Conservation (phyloP, 2,329 filamentous ascomycete species). For the Pseudocercospora musae region DNA sequence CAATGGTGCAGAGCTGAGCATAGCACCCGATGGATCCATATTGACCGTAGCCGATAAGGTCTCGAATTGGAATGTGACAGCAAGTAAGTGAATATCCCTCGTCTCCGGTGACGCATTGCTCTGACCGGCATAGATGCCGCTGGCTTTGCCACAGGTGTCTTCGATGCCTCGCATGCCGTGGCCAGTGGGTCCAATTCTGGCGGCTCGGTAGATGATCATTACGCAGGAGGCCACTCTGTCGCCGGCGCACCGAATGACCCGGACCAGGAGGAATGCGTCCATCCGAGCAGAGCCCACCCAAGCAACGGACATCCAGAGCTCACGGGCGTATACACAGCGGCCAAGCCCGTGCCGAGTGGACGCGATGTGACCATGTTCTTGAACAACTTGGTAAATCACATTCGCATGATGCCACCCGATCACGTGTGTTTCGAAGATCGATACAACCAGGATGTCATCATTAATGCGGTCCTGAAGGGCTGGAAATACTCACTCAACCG, state of each 20-base stretch:
- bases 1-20: background rate
- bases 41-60: background rate
- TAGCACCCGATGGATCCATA: background rate
- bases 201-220: background rate
- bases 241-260: background rate
- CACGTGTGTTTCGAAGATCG: constrained; percentile 23
- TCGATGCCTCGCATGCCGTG: background rate
- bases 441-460: constrained; percentile 23
- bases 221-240: background rate
- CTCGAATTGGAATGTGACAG: background rate
- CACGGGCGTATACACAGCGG: constrained; percentile 14
- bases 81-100: background rate
- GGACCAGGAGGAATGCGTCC: background rate
- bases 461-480: constrained; percentile 22
- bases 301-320: constrained; percentile 12
- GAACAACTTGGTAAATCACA: constrained; percentile 24
- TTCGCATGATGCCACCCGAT: constrained; percentile 19
- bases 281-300: background rate
- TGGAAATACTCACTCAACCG: constrained; percentile 20
- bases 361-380: constrained; percentile 22
- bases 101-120: background rate
- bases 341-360: constrained; percentile 14
- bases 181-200: background rate
- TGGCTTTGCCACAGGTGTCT: background rate
- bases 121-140: background rate